Base-by-base conservation (phyloP, 257 asterid genomes). In the Solanum stenotomum region DNA sequence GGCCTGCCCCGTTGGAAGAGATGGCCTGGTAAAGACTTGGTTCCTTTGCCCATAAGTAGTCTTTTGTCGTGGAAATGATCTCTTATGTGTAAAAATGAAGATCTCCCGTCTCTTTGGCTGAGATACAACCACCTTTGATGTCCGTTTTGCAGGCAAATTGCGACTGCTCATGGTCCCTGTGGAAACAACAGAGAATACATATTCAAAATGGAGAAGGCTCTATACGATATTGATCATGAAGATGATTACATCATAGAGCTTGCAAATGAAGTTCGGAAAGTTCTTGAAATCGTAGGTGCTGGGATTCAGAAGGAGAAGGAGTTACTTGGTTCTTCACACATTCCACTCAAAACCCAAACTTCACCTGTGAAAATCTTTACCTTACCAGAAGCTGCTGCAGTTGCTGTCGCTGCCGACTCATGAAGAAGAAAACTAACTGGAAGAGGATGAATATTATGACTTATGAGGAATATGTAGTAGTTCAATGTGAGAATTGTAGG, bases 141-240 rank as follows among this genome's bases (percentile, higher is more conserved):
- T 71, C 14, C 63, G 33, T 22, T 35, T 67, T 37, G 71, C 72
- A 88, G 94, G 88, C 99, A 97, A 91, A 97, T 97, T 40, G 99
- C 99, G 4, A 95, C 97, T 20, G 98, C 99, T 29, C 38, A 38
- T 89, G 99, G 99, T 71, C 99, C 99, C 3, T 93, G 95, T 76
- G 98, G 99, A 70, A 92, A 96, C 92, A 97, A 97, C 90, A 93
- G 96, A 93, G 98, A 96, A 79, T 96, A 97, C 93, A 89, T 97
- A 67, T 97, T 97, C 94, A 86, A 90, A 89, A 83, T 96, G 90
- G 98, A 96, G 82, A 97, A 96, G 91, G 98, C 99, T 89, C 72
- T 97, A 92, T 93, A 87, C 76, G 94, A 96, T 40, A 94, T 97
- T 56, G 98, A 82, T 89, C 99, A 94, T 2, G 96, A 96, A 90